These are phyloP conservation scores for Cyclocybe cylindracea DNA, from an alignment of 768 basidiomycete genomes.

Conservation along the genomic window DNA sequence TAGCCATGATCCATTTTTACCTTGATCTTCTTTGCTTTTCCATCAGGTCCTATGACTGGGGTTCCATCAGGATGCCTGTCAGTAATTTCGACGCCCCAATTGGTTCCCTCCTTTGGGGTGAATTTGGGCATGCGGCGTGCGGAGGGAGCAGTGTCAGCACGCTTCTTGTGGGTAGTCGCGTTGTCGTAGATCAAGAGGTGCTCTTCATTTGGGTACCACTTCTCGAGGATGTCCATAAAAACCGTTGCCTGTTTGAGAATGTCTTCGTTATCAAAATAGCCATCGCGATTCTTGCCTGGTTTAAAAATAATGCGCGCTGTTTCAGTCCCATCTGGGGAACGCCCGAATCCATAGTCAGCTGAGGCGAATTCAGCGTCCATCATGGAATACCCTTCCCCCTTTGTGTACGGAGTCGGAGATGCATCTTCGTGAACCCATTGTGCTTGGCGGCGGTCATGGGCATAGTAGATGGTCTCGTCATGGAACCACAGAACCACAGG, in stretches of 20 bases:
- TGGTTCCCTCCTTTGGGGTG: slow-evolving; percentile 14
- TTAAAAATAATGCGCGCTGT: slow-evolving; percentile 19
- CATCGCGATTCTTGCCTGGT: slow-evolving; percentile 27
- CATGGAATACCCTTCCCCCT: slow-evolving; percentile 38
- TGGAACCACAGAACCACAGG: slow-evolving; percentile 28
- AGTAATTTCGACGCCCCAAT: slow-evolving; percentile 20
- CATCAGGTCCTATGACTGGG: slow-evolving; percentile 18
- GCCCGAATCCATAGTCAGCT: slow-evolving; percentile 27
- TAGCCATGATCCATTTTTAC: slow-evolving; percentile 29
- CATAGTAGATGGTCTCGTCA: slow-evolving; percentile 41
- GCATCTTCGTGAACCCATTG: slow-evolving; percentile 30
- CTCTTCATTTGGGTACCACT: slow-evolving; percentile 27
- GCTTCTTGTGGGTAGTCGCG: slow-evolving; percentile 35
- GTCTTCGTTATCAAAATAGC: slow-evolving; percentile 31
- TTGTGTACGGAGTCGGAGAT: slow-evolving; percentile 28
- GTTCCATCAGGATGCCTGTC: slow-evolving; percentile 21
- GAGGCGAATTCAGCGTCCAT: slow-evolving; percentile 40
- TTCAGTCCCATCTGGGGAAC: slow-evolving; percentile 16
- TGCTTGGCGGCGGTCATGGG: slow-evolving; percentile 28
- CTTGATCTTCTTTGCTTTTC: slow-evolving; percentile 23
- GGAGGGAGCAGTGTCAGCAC: slow-evolving; percentile 27
- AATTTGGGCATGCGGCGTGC: slow-evolving; percentile 35
- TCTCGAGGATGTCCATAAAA: slow-evolving; percentile 20
- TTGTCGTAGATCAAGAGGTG: slow-evolving; percentile 31
- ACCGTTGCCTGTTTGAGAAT: slow-evolving; percentile 24